Evolutionary conservation across 495 filamentous ascomycete species (phyloP).

Genomic region (Penicillium steckii): DNA sequence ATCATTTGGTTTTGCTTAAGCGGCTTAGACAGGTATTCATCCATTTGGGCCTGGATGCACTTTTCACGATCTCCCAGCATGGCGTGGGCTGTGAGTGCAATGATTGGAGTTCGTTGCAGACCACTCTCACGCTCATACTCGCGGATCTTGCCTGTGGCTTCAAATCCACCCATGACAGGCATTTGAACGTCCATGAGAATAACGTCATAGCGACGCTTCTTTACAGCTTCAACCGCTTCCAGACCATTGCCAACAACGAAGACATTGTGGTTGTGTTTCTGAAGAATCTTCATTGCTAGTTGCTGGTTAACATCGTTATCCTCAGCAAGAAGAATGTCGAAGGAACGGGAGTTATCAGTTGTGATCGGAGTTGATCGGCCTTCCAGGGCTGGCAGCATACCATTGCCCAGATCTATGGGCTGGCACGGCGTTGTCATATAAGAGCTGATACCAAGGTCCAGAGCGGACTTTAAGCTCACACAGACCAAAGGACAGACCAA

Average conservation of each 20-base stretch:
- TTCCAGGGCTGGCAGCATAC: conserved; percentile 96
- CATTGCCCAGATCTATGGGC: conserved; percentile 93
- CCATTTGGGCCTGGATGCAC: conserved; percentile 98
- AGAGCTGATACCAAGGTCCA: conserved; percentile 94
- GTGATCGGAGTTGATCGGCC: conserved; percentile 88
- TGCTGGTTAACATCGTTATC: conserved; percentile 98
- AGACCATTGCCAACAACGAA: conserved; percentile 94
- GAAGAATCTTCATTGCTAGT: conserved; percentile 92
- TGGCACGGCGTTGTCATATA: conserved; percentile 99
- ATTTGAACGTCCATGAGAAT: conserved; percentile 99
- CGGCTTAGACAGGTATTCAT: conserved; percentile 97
- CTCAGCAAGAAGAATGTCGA: conserved; percentile 94
- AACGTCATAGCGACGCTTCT: conserved; percentile 88
- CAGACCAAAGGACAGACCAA: conserved; percentile 87
- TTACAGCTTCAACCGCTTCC: conserved; percentile 87
- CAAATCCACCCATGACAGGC: conserved; percentile 99
- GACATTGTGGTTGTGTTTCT: conserved; percentile 96
- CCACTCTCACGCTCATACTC: conserved; percentile 81
- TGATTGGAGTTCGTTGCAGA: conserved; percentile 85
- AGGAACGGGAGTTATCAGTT: conserved; percentile 91
- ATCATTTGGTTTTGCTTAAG: conserved; percentile 98
- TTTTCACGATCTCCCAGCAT: conserved; percentile 99
- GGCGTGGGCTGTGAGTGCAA: conserved; percentile 95
- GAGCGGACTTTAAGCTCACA: conserved; percentile 88
- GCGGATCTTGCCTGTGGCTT: conserved; percentile 94